Percentiles rank a stretch among this genome's conserved stretches.
Evolutionary conservation across 305 asterid genomes (phyloP).

Genomic region (Ilex paraguariensis): DNA sequence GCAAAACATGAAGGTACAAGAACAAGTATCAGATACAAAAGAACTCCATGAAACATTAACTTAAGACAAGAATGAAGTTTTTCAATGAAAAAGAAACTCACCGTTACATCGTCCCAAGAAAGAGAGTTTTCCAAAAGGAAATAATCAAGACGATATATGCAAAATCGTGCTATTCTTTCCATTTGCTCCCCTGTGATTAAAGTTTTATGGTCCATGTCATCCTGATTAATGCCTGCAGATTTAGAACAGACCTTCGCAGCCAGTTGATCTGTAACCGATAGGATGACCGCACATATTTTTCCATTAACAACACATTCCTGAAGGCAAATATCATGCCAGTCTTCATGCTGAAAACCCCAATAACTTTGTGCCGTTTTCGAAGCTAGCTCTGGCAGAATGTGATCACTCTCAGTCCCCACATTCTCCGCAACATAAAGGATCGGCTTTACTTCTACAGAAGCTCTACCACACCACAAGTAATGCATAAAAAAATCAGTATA

Average conservation of each 20-base stretch:
- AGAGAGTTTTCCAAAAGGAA: slow-evolving; percentile 49
- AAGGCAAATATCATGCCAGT: slow-evolving; percentile 58
- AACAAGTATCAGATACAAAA: background rate
- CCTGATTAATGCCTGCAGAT: slow-evolving; percentile 12
- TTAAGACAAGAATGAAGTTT: background rate
- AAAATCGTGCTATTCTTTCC: slow-evolving; percentile 50
- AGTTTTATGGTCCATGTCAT: slow-evolving; percentile 23
- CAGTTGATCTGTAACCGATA: slow-evolving; percentile 53
- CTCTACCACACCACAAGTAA: slow-evolving; percentile 41
- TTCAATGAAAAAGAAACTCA: slow-evolving; percentile 33
- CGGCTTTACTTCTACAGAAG: slow-evolving; percentile 88
- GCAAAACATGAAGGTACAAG: background rate
- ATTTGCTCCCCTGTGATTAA: slow-evolving; percentile 30
- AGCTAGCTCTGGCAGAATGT: slow-evolving; percentile 27
- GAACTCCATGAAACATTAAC: background rate
- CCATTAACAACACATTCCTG: slow-evolving; percentile 60
- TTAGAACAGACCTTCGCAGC: slow-evolving; percentile 40
- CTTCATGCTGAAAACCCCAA: slow-evolving; percentile 63
- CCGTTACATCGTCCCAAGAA: slow-evolving; percentile 74
- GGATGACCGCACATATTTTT: slow-evolving; percentile 48
- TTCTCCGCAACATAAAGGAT: slow-evolving; percentile 53
- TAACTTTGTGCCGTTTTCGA: slow-evolving; percentile 19
- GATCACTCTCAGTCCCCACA: slow-evolving; percentile 27
- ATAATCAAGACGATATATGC: slow-evolving; percentile 53
- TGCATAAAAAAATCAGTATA: slow-evolving; percentile 5